Base-by-base conservation (phyloP, 345 rosid species). In the Citrus glauca region DNA sequence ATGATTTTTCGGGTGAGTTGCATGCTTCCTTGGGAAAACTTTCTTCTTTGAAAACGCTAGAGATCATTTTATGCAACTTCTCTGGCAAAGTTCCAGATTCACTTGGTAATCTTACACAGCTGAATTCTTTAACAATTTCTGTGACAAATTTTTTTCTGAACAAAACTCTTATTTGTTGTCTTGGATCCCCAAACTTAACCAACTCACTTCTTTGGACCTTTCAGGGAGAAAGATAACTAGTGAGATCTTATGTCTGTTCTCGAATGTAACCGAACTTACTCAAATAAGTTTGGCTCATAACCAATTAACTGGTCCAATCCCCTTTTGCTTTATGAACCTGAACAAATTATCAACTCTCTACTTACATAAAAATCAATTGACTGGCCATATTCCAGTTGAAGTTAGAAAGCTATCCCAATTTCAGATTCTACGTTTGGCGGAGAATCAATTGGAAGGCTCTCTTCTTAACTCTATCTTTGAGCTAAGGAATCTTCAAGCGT, bases 251-350 rank as follows among this genome's bases (percentile, higher is more conserved):
- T 9, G 62, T 63, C 53, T 24, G 14, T 25, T 83, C 0, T 5
- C 35, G 48, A 76, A 71, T 5, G 75, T 83, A n/a, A 73, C 56
- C 1, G 25, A 73, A 0, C 68, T 80, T 9, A 9, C 32, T 16
- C 0, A 0, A 16, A n/a, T 80, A 6, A 2, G 8, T 6, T 57
- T 83, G 24, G 11, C 30, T 22, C 10, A 0, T 53, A 79, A 82
- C 45, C 61, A 45, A 14, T 66, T 79, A 32, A 79, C 30, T 9
- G 75, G 82, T 59, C 42, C 65, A 64, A 64, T 82, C 70, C 84
- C 81, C 1, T 64, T 48, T 65, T 32, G 0, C 60, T 48, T 78
- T 22, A 13, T 30, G 53, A 78, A 74, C 32, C 74, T 73, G 9
- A 64, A 30, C 22, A 32, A 64, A 16, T 14, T 64, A 63, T 57